phyloP scores from a whole-genome alignment of 176 grass and related monocot species.

The Secale cereale region DNA sequence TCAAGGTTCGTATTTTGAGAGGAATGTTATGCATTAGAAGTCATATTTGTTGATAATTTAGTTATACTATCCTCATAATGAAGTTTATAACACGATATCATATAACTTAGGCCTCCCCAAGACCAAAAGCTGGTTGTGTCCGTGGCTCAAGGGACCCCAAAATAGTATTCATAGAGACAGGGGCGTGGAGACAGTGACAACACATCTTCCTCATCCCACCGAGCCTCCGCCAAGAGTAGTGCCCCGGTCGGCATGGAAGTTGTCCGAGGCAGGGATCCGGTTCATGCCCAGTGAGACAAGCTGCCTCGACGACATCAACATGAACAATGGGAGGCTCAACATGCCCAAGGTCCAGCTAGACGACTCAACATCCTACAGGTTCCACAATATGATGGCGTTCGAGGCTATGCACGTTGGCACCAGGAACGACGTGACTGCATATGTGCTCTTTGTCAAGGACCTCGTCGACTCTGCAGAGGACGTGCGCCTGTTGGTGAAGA shows the following conservation, averaged over 20 bases:
- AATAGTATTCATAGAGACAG: too few relatives aligned
- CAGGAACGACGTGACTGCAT: slow-evolving; percentile 35
- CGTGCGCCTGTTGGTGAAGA: slow-evolving; percentile 25
- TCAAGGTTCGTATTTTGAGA: too few relatives aligned
- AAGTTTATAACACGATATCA: too few relatives aligned
- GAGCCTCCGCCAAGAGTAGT: background rate
- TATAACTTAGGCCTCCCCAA: too few relatives aligned
- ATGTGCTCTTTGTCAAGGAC: slow-evolving; percentile 42
- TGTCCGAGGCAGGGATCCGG: slow-evolving; percentile 30
- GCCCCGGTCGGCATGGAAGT: slow-evolving; percentile 12
- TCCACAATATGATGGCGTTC: slow-evolving; percentile 46
- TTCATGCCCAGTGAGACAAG: slow-evolving; percentile 5
- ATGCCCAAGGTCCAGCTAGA: slow-evolving; percentile 23
- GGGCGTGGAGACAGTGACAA: too few relatives aligned
- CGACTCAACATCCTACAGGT: slow-evolving; percentile 26
- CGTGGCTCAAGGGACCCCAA: too few relatives aligned
- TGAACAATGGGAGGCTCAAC: background rate
- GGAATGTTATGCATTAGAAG: too few relatives aligned
- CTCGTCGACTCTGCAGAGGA: slow-evolving; percentile 33
- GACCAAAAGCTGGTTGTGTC: too few relatives aligned
- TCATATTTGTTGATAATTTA: too few relatives aligned
- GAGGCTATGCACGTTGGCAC: slow-evolving; percentile 34
- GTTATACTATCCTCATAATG: too few relatives aligned
- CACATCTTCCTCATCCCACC: too few relatives aligned
- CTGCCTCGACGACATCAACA: background rate